Percentiles rank a stretch among this genome's conserved stretches.
Conservation (phyloP, 768 basidiomycete species). For the Cyathus striatus region DNA sequence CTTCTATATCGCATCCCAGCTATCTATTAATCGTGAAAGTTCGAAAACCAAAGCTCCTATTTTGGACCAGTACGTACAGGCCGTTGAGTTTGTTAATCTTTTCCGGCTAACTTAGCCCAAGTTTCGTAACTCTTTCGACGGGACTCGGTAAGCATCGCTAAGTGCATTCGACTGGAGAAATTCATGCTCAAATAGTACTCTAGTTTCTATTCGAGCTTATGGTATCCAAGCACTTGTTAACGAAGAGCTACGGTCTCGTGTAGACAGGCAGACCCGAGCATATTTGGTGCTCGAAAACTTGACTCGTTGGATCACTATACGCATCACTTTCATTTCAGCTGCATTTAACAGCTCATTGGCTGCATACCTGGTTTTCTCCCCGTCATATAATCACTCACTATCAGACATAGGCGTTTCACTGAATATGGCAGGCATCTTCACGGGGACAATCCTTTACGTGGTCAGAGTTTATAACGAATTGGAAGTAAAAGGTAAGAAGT, state of each 20-base stretch:
- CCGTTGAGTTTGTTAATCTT: background rate
- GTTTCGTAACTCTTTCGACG: constrained; percentile 52
- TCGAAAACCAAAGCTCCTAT: constrained; percentile 37
- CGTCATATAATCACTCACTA: constrained; percentile 27
- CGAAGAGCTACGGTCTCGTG: constrained; percentile 36
- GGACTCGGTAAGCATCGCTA: constrained; percentile 35
- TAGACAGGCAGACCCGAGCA: constrained; percentile 45
- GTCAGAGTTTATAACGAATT: background rate
- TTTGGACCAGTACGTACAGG: constrained; percentile 38
- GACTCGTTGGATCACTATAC: constrained; percentile 38
- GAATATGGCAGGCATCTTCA: background rate
- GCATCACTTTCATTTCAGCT: constrained; percentile 51
- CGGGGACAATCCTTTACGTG: background rate
- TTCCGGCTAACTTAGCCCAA: no score
- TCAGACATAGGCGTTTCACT: constrained; percentile 29
- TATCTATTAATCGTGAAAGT: constrained; percentile 41
- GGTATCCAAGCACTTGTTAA: constrained; percentile 46
- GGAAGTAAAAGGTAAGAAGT: background rate
- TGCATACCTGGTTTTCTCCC: background rate
- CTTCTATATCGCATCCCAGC: constrained; percentile 37
- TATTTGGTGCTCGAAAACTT: constrained; percentile 44
- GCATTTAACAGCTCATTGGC: constrained; percentile 19
- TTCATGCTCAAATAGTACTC: background rate
- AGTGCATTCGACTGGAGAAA: background rate
- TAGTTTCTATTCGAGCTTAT: constrained; percentile 59